Evolutionary conservation across 371 early-diverging fungal species (phyloP), one percentile per base, ranked within the genome.

Genomic region (Apophysomyces variabilis): DNA sequence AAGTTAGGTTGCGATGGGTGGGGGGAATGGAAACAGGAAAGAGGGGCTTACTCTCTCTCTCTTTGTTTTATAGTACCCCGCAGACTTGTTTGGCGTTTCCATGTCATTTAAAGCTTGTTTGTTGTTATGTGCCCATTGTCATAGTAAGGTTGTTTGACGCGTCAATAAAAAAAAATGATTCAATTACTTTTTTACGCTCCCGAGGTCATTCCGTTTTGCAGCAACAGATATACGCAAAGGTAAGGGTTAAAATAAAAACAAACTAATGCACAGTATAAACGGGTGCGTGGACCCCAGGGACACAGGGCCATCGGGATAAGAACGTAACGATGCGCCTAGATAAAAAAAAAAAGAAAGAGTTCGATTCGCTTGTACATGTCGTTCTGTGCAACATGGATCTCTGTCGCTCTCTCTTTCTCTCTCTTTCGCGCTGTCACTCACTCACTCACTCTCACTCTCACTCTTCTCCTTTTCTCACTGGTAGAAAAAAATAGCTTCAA

Each of bases 381-480:
- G 32, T 50, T 50, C 54, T 50, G 54, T 50, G 54, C 54, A 50
- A 50, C 54, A 50, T 50, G 54, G 32, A 50, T 50, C 54, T 50
- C 50, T 50, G 18, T 26, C 21, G 5, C 50, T 50, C 21, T 50
- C 21, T 26, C 54, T 50, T 0, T 50, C 21, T 18, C 18, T 18
- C 18, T 50, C 54, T 21, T 26, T 16, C 32, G 54, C 35, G 32
- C 32, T 26, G 32, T 26, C 32, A 1, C 26, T 26, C 26, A 26
- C 32, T 26, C 32, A 3, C 32, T 26, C 3, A 26, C 32, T 26
- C 32, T 26, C 3, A 26, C 32, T 26, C 32, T 26, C 32, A 26
- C 54, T 50, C 54, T 26, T 50, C 21, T 50, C 21, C 54, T 26
- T 50, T 50, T 50, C 21, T 50, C 54, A 50, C 32, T 16, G 7